Conservation (phyloP, 371 early-diverging fungal species). For the Entomophthora muscae region DNA sequence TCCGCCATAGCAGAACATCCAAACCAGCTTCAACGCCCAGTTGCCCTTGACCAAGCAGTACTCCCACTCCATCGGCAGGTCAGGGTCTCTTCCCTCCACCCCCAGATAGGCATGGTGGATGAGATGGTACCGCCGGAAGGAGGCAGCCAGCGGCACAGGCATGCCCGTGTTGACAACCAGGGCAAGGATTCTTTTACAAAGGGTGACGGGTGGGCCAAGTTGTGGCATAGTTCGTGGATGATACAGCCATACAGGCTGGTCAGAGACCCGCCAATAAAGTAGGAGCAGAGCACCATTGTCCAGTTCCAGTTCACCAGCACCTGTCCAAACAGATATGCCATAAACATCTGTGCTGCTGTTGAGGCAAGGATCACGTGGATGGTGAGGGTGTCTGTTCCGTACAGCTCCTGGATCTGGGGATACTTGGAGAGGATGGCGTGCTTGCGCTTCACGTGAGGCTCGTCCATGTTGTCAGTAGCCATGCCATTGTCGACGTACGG, state of each 20-base stretch:
- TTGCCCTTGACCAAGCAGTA: constrained; percentile 57
- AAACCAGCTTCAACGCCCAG: constrained; percentile 49
- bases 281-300: constrained; percentile 42
- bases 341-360: constrained; percentile 47
- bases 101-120: constrained; percentile 95
- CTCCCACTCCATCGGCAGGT: constrained; percentile 84
- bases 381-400: constrained; percentile 67
- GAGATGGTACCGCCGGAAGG: constrained; percentile 86
- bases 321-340: constrained; percentile 64
- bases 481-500: constrained; percentile 54
- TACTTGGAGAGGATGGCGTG: constrained; percentile 64
- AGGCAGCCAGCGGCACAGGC: constrained; percentile 58
- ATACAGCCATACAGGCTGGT: constrained; percentile 56
- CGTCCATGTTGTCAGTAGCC: constrained; percentile 75
- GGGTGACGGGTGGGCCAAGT: constrained; percentile 44
- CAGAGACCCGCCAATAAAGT: constrained; percentile 68
- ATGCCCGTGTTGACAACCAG: constrained; percentile 71
- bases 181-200: constrained; percentile 58
- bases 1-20: constrained; percentile 72
- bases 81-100: constrained; percentile 86
- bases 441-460: constrained; percentile 87
- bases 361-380: constrained; percentile 47
- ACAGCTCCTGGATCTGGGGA: constrained; percentile 71
- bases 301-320: constrained; percentile 32
- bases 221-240: constrained; percentile 89